phyloP scores from a whole-genome alignment of 345 rosid genomes.

The Camelina hispida region DNA sequence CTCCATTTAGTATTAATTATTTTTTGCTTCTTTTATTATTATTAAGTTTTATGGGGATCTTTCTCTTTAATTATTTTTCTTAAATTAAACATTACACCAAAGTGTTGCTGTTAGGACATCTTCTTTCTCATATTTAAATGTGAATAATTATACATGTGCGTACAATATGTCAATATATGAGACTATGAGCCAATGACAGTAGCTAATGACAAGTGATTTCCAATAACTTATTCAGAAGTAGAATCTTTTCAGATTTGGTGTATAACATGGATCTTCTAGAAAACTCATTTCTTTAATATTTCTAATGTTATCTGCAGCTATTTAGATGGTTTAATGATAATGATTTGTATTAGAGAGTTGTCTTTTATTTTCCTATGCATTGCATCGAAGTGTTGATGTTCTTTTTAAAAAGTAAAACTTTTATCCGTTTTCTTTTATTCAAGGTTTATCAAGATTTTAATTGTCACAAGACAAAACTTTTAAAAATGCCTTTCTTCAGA shows the following conservation, averaged over 20 bases:
- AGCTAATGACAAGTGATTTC: constrained; percentile 36
- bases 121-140: constrained; percentile 14
- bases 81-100: constrained; percentile 38
- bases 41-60: constrained; percentile 26
- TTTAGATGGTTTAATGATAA: background rate
- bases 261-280: constrained; percentile 38
- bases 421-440: background rate
- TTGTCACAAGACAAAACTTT: background rate
- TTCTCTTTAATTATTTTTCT: background rate
- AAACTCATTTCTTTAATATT: constrained; percentile 22
- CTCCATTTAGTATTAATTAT: constrained; percentile 17
- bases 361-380: constrained; percentile 34
- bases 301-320: background rate
- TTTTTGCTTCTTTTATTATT: background rate
- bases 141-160: constrained; percentile 31
- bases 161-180: background rate
- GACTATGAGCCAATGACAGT: constrained; percentile 36
- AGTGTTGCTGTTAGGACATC: constrained; percentile 36
- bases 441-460: constrained; percentile 3
- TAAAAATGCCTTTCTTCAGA: background rate
- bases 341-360: constrained; percentile 15
- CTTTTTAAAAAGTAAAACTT: constrained; percentile 9
- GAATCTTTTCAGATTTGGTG: constrained; percentile 36
- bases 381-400: constrained; percentile 37
- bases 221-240: constrained; percentile 27